Evolutionary conservation across 129 eudicot species (phyloP), one percentile per base, ranked within the genome.

Genomic region (Flaveria bidentis): DNA sequence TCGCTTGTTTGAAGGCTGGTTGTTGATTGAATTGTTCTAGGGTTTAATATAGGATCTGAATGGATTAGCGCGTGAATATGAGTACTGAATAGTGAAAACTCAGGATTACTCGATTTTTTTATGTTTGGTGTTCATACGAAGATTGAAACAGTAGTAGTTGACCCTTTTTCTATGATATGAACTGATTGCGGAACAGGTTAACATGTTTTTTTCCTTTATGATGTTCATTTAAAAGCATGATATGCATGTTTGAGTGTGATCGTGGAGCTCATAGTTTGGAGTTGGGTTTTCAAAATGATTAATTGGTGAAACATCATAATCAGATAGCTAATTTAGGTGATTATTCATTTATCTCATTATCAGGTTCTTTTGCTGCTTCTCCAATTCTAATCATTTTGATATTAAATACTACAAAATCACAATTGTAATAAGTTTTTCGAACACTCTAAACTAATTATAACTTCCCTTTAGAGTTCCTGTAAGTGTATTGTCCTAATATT

Each of bases 91-190:
- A 5, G 41, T 63, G 50, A 53, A 26, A 33, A 76, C 41, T 26
- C 33, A 28, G 72, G 72, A 25, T 73, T 58, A 58, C 45, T 25
- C 15, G 74, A 5, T 15, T 70, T 3, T 18, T 55, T 22, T 20
- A 2, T 20, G 11, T 9, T 25, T 47, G 22, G 0, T 42, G 11
- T 25, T 16, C 4, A 30, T 67, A 2, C 9, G 33, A 60, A 66
- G 57, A 42, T 68, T 9, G 67, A 33, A 63, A 50, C 16, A 72
- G 50, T 49, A 45, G 63, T 6, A 2, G 79, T 80, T 73, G 83
- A 55, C 79, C 66, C 22, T 73, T 65, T n/a, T 55, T 55, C 9
- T 55, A 51, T 8, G 5, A 2, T 44, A 18, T 65, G 73, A 64
- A 65, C 78, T 73, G 67, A 50, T 80, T 52, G 52, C 6, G 39